These are phyloP conservation scores for Acanthamoeba royreba DNA, from an alignment of 208 protist species.

Conservation along the genomic window DNA sequence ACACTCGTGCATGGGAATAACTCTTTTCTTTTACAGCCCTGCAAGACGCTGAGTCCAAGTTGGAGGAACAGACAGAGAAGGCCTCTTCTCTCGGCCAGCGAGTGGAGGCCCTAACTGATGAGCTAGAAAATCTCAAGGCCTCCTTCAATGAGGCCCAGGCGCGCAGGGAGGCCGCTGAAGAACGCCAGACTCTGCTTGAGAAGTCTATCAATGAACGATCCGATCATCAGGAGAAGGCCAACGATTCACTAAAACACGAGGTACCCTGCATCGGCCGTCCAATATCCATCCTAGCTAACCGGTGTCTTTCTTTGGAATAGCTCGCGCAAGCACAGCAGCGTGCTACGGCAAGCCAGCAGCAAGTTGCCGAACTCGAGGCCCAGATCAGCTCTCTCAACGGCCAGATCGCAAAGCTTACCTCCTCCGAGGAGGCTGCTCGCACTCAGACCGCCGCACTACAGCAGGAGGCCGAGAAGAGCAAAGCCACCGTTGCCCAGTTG, in stretches of 20 bases:
- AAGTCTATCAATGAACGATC: background rate
- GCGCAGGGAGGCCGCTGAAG: background rate
- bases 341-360: background rate
- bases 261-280: background rate
- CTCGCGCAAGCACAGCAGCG: background rate
- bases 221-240: background rate
- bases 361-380: background rate
- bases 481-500: background rate
- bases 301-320: background rate
- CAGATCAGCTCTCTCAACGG: background rate
- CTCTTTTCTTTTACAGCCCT: background rate
- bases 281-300: background rate
- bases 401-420: background rate
- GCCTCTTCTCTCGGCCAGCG: background rate
- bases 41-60: background rate
- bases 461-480: background rate
- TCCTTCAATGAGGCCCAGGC: background rate
- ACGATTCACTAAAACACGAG: background rate
- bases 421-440: background rate
- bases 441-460: background rate
- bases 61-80: conserved; percentile 29
- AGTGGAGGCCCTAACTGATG: background rate
- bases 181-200: background rate
- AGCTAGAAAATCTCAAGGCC: background rate
- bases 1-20: too few relatives aligned